These are phyloP conservation scores for Ustilago trichophora DNA, from an alignment of 1,284 basidiomycete species.

Conservation along the genomic window DNA sequence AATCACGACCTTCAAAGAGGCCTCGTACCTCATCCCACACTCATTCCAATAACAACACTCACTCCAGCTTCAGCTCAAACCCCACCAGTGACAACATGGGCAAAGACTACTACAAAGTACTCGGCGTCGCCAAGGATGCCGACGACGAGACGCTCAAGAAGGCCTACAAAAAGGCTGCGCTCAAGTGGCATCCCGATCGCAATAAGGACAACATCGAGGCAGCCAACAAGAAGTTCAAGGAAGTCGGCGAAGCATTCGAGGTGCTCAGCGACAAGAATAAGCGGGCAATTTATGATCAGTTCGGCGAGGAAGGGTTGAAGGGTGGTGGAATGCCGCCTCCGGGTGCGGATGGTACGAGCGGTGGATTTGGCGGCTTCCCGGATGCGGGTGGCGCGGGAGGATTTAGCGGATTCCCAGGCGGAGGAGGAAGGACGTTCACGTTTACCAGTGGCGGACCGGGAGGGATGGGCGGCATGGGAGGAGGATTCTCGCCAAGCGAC, in stretches of 20 bases:
- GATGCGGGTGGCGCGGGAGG: conserved; percentile 40
- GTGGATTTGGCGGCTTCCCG: conserved; percentile 18
- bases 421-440: conserved; percentile 50
- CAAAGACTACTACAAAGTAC: conserved; percentile 65
- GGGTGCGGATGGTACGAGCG: conserved; percentile 64
- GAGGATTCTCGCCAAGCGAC: conserved; percentile 72
- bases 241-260: conserved; percentile 96
- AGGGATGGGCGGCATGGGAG: conserved; percentile 37
- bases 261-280: conserved; percentile 94
- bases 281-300: conserved; percentile 89
- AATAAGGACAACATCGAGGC: conserved; percentile 78
- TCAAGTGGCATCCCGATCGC: conserved; percentile 92
- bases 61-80: too few species aligned
- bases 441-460: conserved; percentile 43
- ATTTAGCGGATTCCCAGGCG: conserved; percentile 50
- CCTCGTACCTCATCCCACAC: conserved; percentile 20
- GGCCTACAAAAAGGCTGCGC: conserved; percentile 68
- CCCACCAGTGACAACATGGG: too few species aligned
- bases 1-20: conserved; percentile 37
- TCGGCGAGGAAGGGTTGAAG: conserved; percentile 95
- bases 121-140: conserved; percentile 61
- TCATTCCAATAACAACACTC: too few species aligned
- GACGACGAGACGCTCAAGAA: conserved; percentile 65
- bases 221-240: conserved; percentile 90
- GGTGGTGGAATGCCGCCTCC: conserved; percentile 68